A percentile compares a stretch with the other conserved stretches of the same genome.
phyloP scores from a whole-genome alignment of 306 rosid genomes.

The Quercus robur region DNA sequence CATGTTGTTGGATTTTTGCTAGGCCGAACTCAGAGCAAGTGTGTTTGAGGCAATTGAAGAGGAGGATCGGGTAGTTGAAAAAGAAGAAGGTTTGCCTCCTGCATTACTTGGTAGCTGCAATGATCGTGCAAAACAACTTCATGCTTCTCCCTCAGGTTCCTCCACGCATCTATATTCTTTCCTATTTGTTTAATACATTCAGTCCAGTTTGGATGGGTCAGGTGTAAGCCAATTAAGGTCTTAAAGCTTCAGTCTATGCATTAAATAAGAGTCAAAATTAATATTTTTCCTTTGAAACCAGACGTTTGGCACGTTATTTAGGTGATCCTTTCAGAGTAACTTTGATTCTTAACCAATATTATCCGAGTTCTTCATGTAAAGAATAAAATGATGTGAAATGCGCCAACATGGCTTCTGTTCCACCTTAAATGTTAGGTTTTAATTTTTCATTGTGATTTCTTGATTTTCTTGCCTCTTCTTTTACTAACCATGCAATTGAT shows the following conservation, averaged over 20 bases:
- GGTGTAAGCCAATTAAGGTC: background rate
- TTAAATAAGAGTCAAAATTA: background rate
- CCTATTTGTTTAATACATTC: background rate
- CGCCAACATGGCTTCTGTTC: background rate
- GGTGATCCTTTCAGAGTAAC: background rate
- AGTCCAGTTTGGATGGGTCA: background rate
- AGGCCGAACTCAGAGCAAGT: constrained; percentile 98
- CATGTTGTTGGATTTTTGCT: background rate
- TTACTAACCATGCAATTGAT: background rate
- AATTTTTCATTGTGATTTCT: background rate
- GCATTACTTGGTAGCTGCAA: constrained; percentile 98
- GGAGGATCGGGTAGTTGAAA: constrained; percentile 86
- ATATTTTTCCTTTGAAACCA: too few relatives aligned
- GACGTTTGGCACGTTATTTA: background rate
- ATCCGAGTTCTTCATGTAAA: background rate
- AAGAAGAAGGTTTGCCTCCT: constrained; percentile 88
- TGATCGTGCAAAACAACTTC: constrained; percentile 96
- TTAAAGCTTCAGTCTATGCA: too few relatives aligned
- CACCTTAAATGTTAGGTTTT: background rate
- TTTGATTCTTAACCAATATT: background rate
- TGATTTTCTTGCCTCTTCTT: background rate
- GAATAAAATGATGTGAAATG: background rate
- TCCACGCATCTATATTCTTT: background rate
- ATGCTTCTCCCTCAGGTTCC: constrained; percentile 92
- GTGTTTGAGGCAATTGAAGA: constrained; percentile 99